Percentiles rank a stretch among this genome's conserved stretches.
phyloP scores from a whole-genome alignment of 1,139 yeast genomes.

The Yamadazyma trypodendri region DNA sequence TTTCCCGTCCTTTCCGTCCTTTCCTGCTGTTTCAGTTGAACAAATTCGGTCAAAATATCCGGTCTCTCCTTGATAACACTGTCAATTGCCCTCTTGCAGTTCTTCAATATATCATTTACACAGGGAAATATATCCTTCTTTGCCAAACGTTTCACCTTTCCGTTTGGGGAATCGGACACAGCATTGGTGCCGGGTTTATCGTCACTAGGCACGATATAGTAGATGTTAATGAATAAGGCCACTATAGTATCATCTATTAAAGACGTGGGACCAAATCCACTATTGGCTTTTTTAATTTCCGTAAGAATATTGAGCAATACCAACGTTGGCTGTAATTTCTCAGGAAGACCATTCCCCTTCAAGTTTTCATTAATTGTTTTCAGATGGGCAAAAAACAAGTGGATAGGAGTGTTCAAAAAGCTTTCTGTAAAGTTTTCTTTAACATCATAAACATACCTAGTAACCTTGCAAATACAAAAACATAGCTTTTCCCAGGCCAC shows the following conservation, averaged over 20 bases:
- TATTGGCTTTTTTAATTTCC: conserved; percentile 70
- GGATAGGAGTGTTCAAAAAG: conserved; percentile 47
- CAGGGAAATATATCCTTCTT: conserved; percentile 47
- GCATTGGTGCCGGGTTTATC: conserved; percentile 1
- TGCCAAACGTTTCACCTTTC: conserved; percentile 39
- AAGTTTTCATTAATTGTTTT: conserved; percentile 31
- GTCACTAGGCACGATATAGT: conserved; percentile 19
- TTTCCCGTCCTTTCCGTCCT: conserved; percentile 2
- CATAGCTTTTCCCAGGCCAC: conserved; percentile 66
- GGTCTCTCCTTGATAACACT: conserved; percentile 29
- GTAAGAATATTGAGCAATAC: conserved; percentile 52
- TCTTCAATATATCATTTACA: conserved; percentile 34
- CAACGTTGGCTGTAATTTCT: conserved; percentile 27
- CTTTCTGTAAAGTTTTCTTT: conserved; percentile 54
- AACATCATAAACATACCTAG: conserved; percentile 45
- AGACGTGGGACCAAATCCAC: conserved; percentile 82
- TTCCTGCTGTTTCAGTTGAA: conserved; percentile 9
- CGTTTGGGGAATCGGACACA: conserved; percentile 29
- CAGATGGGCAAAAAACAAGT: conserved; percentile 44
- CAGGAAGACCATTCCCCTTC: conserved; percentile 28
- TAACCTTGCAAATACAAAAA: conserved; percentile 46
- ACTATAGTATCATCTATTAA: conserved; percentile 73
- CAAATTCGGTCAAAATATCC: conserved; percentile 31
- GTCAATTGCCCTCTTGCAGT: conserved; percentile 32
- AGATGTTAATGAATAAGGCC: conserved; percentile 57